Base-by-base conservation (phyloP, 2,329 filamentous ascomycete genomes). In the Trichophyton mentagrophytes region DNA sequence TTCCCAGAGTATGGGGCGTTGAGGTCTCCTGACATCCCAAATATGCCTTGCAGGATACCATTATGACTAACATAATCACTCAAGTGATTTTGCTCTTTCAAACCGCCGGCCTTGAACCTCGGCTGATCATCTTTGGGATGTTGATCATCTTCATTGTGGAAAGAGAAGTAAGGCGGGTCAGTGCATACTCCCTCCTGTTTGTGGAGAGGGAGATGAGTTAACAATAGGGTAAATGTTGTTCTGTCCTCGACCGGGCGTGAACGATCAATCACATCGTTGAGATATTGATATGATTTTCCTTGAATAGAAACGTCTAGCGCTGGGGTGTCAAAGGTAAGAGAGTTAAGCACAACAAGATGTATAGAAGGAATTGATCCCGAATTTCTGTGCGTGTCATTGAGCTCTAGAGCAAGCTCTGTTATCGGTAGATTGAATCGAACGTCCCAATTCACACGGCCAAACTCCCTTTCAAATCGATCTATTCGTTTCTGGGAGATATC, bases 41-140 rank as follows among this genome's bases (percentile, higher is more conserved):
- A 91, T 1, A 97, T 82, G 1, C 90, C 89, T 72, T 95, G 85
- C 0, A 96, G 76, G n/a, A 96, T 83, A 0, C 86, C 86, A 58
- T 80, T 81, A 2, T 73, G 72, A 67, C 85, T 90, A 3, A 87
- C 84, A 62, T 87, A 81, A 6, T 80, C 78, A 58, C 86, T 90
- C 2, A 99, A 81, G 71, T 93, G 89, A 69, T 97, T 96, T 76
- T 99, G 93, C 75, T 97, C 92, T 68, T 83, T 86, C 40, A 99
- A 64, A 0, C 75, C 75, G 33, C 70, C 73, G 17, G 69, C 67
- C 30, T 68, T 66, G 64, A 71, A 77, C n/a, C 74, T 69, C 13
- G 70, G 70, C 13, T 68, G 64, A 17, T 64, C 69, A 11, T 57
- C 61, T 22, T 60, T 17, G 5, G 58, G n/a, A 15, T 71, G 64